These are phyloP conservation scores for Effrenium voratum DNA, from an alignment of 73 alveolate genomes.

Conservation along the genomic window DNA sequence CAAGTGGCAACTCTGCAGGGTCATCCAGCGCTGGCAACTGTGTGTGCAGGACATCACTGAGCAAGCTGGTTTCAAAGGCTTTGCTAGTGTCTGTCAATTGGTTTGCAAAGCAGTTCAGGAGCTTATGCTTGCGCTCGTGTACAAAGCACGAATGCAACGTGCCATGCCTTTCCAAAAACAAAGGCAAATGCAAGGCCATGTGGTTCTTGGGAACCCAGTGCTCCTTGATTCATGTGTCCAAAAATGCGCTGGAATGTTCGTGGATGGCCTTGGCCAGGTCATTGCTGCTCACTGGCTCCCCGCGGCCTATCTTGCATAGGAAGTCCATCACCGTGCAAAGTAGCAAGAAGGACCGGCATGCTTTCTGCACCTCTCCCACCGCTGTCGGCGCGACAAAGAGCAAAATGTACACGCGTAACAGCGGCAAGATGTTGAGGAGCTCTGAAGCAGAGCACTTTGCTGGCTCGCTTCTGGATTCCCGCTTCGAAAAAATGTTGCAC, in stretches of 20 bases:
- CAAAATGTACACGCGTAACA: background rate
- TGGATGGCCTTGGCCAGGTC: background rate
- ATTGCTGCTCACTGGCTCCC: background rate
- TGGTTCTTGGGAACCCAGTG: background rate
- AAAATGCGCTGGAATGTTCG: too few relatives aligned
- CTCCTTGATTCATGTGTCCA: background rate
- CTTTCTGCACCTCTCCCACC: background rate
- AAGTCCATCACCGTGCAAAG: background rate
- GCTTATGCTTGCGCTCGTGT: conserved; percentile 2
- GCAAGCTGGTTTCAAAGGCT: background rate
- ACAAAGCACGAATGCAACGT: background rate
- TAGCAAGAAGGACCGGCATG: background rate
- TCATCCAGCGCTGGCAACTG: background rate
- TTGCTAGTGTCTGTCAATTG: background rate
- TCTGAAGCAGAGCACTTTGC: background rate
- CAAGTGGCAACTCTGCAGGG: background rate
- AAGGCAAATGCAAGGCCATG: background rate
- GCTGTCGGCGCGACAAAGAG: background rate
- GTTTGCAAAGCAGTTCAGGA: background rate
- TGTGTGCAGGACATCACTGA: background rate
- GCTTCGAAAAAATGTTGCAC: background rate
- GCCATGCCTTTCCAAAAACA: background rate
- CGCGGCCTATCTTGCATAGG: background rate
- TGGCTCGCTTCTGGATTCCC: background rate
- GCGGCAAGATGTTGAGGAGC: background rate